Evolutionary conservation across 192 early-diverging fungal genomes (phyloP), one percentile per base, ranked within the genome.

Genomic region (Coemansia sp.): DNA sequence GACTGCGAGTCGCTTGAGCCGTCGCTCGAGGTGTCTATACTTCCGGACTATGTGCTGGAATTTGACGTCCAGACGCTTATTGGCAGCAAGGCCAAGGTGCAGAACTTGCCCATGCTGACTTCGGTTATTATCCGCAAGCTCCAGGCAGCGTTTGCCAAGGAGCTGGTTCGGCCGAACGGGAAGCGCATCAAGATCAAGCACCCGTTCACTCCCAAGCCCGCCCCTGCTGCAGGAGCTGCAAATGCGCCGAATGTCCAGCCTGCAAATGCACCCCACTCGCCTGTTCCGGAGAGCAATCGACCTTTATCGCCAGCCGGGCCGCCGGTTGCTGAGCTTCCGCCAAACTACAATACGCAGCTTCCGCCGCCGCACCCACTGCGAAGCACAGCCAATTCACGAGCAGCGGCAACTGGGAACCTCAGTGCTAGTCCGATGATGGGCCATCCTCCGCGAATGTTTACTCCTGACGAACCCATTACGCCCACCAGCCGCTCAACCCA

Each of bases 1-100:
- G 70, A 82, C 56, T 65, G 76, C 32, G 60, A 58, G 3, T 43
- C 73, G 5, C 50, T 65, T 2, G 76, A 76, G 56, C 70, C 73
- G 7, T 63, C 70, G 39, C 58, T 76, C 4, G 45, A 45, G 2
- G 56, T 80, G 9, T 66, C 77, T 2, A 73, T 80, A 25, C 68
- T 80, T n/a, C 82, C 89, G 2, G 90, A 90, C 58, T 93, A 91
- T 49, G 75, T 85, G 47, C 83, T 98, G 1, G 93, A 97, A 32
- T 92, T 98, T 58, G 88, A 92, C 41, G 90, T 96, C 1, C 87
- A 90, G 48, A 95, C 95, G 0, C 75, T 98, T 37, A 85, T 99
- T 38, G 97, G 97, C 0, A 94, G 95, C 70, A 87, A 93, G 65
- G 95, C 97, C 24, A 99, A 99, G 73, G 89, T 99, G 15, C 96